Base-by-base conservation (phyloP, 441 rosid species). In the Populus trichocarpa region DNA sequence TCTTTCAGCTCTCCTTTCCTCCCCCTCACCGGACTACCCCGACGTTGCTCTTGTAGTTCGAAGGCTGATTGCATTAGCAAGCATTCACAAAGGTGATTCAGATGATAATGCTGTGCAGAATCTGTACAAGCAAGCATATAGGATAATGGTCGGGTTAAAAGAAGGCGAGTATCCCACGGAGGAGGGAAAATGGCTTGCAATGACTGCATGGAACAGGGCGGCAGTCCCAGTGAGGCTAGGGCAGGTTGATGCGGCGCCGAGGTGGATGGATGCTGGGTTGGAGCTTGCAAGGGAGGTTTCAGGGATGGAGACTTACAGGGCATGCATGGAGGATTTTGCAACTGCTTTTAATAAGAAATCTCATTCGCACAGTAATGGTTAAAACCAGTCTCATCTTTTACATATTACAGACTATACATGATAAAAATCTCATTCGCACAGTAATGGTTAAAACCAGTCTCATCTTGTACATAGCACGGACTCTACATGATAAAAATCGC, bases 151-250 rank as follows among this genome's bases (percentile, higher is more conserved):
- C 8, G 98, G 99, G 68, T 80, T 96, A 84, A 89, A 87, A 81
- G 96, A 88, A 75, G 97, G 96, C 2, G 97, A 96, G 83, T 96
- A 89, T 82, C 98, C 99, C 1, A 77, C 71, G 7, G 98, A 92
- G 69, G 98, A 96, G 86, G 97, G 93, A 10, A 96, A 91, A 87
- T 96, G 99, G 99, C 95, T 90, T 3, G 97, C 90, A 20, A 92
- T 86, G 87, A 90, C 97, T 20, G 97, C 99, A 1, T 96, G 97
- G 99, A 96, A 96, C 77, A 85, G 97, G 63, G 97, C 97, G 61
- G 88, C 94, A 22, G 69, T 94, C 65, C 97, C 99, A 0, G 86
- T 91, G 77, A 88, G 88, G 84, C 79, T 91, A 22, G 97, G 96
- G 74, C 89, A 81, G 80, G 75, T 86, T 74, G 94, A 92, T 68